Base-by-base conservation (phyloP, 2,329 filamentous ascomycete genomes). In the Neofusicoccum parvum region DNA sequence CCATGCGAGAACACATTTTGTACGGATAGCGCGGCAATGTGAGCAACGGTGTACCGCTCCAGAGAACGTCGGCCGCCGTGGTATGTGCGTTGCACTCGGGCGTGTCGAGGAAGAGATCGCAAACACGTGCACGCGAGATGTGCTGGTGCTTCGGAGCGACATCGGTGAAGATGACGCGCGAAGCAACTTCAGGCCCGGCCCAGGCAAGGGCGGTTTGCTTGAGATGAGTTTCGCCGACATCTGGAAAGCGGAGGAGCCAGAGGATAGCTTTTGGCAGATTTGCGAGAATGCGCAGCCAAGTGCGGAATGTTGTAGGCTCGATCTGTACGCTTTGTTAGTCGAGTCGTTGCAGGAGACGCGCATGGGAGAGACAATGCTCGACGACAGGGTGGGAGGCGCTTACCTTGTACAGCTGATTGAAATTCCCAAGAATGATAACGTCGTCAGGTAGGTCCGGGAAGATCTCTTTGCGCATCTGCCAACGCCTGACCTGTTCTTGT, bases 1-100 rank as follows among this genome's bases (percentile, higher is more conserved):
- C 95, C 91, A 99, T 99, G 63, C 95, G 91, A 49, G 92, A 96
- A 78, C 95, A 99, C 95, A 99, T 99, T 79, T 99, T 99, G 80
- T 97, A 97, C 59, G 91, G 87, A 77, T 98, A 97, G 41, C 95
- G 87, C 11, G 95, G 94, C 36, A 95, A 83, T 0, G 95, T 99
- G 34, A 99, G 83, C 23, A 99, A 82, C 5, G 95, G 95, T 0
- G 95, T 98, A 71, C 94, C 96, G 62, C 92, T 96, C 95, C 95
- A 99, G 6, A 99, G 83, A 1, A 98, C 90, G 73, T 99, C 95
- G 12, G 95, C 96, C 1, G 95, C 95, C 1, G 95, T 99, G 0
- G 95, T 99, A 77, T 99, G 95, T 1, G 94, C 95, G 74, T 99
- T 99, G 80, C 95, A 99, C 78, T 99, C 95, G 1, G 95, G 94